Evolutionary conservation across 768 basidiomycete species (phyloP).

Genomic region (Peribolospora baueri): DNA sequence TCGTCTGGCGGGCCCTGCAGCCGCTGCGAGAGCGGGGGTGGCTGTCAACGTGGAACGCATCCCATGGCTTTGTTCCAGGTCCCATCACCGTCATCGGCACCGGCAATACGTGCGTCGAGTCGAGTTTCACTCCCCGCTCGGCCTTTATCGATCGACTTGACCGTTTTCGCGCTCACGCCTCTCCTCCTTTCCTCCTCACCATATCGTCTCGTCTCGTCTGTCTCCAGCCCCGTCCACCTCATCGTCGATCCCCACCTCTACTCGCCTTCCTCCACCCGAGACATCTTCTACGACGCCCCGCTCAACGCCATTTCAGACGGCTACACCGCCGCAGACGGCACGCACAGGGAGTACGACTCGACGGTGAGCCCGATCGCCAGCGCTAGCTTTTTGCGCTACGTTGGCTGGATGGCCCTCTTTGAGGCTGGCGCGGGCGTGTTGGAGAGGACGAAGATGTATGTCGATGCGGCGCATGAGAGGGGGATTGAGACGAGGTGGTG

Average conservation of each 20-base stretch:
- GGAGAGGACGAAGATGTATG: no score
- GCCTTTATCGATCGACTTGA: conserved; percentile 1
- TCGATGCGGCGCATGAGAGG: no score
- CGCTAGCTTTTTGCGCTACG: no score
- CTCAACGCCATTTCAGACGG: no score
- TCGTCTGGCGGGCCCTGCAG: conserved; percentile 1
- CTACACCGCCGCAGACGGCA: no score
- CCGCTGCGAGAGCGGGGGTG: neutral
- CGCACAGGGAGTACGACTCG: no score
- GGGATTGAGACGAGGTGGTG: neutral
- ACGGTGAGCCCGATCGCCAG: no score
- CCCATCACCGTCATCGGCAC: conserved; percentile 6
- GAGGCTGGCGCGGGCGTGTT: no score
- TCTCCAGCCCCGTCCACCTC: no score
- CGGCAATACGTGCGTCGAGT: conserved; percentile 4
- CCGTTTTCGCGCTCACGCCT: neutral
- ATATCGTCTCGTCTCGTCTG: no score
- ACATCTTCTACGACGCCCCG: neutral
- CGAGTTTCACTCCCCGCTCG: conserved; percentile 4
- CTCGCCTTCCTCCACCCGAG: conserved; percentile 2
- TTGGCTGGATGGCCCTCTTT: no score
- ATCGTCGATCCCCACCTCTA: neutral
- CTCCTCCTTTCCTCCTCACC: no score
- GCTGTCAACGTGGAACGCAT: conserved; percentile 7
- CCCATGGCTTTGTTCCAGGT: neutral